A percentile compares a stretch with the other conserved stretches of the same genome.
These are phyloP conservation scores for Hemileia vastatrix DNA, from an alignment of 1,284 basidiomycete species.

Conservation along the genomic window DNA sequence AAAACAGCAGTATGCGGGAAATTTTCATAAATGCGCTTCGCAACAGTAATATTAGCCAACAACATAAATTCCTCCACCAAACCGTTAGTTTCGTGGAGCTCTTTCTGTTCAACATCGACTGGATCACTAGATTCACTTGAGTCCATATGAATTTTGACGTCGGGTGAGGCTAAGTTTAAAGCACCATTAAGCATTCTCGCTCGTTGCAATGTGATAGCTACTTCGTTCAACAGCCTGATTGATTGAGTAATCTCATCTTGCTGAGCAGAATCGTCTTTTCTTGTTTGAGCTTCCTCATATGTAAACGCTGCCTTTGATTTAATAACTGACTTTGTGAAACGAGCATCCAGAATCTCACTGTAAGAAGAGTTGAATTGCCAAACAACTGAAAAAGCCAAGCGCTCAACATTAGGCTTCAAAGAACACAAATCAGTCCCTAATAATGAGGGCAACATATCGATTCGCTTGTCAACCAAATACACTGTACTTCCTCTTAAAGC, in stretches of 20 bases:
- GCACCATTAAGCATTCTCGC: conserved; percentile 87
- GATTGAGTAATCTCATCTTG: conserved; percentile 76
- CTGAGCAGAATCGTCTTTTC: conserved; percentile 77
- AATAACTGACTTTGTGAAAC: conserved; percentile 94
- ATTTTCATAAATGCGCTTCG: conserved; percentile 78
- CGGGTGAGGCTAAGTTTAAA: conserved; percentile 90
- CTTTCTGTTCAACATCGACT: conserved; percentile 86
- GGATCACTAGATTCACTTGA: conserved; percentile 86
- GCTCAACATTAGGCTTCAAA: conserved; percentile 81
- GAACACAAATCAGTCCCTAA: conserved; percentile 96
- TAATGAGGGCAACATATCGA: conserved; percentile 93
- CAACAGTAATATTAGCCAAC: conserved; percentile 91
- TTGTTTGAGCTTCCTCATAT: conserved; percentile 88
- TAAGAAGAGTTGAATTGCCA: conserved; percentile 86
- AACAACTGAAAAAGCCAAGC: conserved; percentile 87
- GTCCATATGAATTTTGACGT: conserved; percentile 89
- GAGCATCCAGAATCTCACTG: conserved; percentile 78
- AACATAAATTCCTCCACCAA: conserved; percentile 99
- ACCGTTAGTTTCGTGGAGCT: conserved; percentile 84
- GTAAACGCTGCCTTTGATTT: conserved; percentile 94
- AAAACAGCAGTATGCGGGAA: conserved; percentile 94
- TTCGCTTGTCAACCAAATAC: conserved; percentile 95
- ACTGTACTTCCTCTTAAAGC: conserved; percentile 93
- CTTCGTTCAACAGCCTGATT: conserved; percentile 77
- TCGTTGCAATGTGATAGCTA: conserved; percentile 77